Base-by-base conservation (phyloP, 2,329 filamentous ascomycete genomes). In the Pseudogymnoascus sp. region DNA sequence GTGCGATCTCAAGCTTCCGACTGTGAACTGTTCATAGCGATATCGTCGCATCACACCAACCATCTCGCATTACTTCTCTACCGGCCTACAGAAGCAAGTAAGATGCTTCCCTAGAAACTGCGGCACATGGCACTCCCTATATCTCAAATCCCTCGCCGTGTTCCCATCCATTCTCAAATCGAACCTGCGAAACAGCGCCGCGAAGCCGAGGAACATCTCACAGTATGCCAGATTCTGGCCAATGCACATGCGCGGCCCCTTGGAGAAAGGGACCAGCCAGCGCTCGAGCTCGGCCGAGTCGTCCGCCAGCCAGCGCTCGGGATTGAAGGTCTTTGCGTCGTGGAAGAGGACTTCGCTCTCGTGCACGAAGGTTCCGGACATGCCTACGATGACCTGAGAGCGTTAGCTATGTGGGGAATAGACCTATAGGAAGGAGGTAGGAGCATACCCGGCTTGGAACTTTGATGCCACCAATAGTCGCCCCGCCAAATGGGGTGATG, bases 191-290 rank as follows among this genome's bases (percentile, higher is more conserved):
- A 72, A 70, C 19, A 74, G 46, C 11, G 67, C 70, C 6, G 67
- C 71, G 26, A 73, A 68, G n/a, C 66, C 66, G 4, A 72, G 59
- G 44, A 72, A 71, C n/a, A 74, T 21, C 61, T 74, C 73, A 7
- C 67, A 67, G 63, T 67, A 71, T 2, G 72, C 73, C 17, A 74
- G 65, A 64, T 75, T 74, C 23, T 68, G 65, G 11, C 74, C 74
- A n/a, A 75, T 65, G 65, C 74, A 77, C 42, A 67, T 70, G 21
- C 77, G 68, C 0, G 75, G 70, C 0, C 78, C 78, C 19, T 74
- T 67, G 0, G 73, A 76, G 65, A 80, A 80, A 0, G 77, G 72
- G 59, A 78, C 74, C 9, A 77, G 63, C 13, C 69, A 75, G 2
- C 68, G 68, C 44, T 70, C 71, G 19, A 74, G 68, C 46, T 75